A percentile compares a stretch with the other conserved stretches of the same genome.
phyloP scores from a whole-genome alignment of 257 asterid genomes.

The Solanum sejunctum region DNA sequence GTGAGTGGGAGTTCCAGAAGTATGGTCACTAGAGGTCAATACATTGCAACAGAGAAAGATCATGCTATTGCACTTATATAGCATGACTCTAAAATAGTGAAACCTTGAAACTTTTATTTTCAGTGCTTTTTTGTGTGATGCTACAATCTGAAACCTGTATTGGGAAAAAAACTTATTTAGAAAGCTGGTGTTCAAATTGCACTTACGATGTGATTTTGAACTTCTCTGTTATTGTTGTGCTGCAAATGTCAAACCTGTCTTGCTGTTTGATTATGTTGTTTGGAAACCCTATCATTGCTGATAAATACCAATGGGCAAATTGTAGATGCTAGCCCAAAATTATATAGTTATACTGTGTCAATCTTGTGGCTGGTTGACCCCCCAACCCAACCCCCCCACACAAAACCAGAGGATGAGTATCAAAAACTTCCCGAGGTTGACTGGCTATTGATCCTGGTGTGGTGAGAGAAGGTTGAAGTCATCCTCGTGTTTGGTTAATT shows the following conservation, averaged over 20 bases:
- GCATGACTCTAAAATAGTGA: neutral
- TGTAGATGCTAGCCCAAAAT: neutral
- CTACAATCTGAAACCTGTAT: neutral
- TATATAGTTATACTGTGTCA: neutral
- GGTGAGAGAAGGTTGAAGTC: neutral
- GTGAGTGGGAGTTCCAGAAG: slow-evolving; percentile 2
- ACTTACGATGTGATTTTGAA: neutral
- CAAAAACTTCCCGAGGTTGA: neutral
- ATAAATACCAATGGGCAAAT: neutral
- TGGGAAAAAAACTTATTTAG: neutral
- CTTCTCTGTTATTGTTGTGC: neutral
- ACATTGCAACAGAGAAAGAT: neutral
- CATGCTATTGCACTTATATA: neutral
- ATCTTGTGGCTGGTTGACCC: neutral
- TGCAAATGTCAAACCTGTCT: neutral
- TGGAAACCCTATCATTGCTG: neutral
- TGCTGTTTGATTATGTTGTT: neutral
- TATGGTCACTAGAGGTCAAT: neutral
- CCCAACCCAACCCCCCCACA: neutral
- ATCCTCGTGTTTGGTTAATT: neutral
- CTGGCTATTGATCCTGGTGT: neutral
- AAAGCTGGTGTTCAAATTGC: neutral
- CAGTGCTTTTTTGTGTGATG: neutral
- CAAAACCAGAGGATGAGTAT: neutral
- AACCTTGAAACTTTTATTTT: neutral